These are phyloP conservation scores for Ceratobasidium papillatum DNA, from an alignment of 1,284 basidiomycete species.

Conservation along the genomic window DNA sequence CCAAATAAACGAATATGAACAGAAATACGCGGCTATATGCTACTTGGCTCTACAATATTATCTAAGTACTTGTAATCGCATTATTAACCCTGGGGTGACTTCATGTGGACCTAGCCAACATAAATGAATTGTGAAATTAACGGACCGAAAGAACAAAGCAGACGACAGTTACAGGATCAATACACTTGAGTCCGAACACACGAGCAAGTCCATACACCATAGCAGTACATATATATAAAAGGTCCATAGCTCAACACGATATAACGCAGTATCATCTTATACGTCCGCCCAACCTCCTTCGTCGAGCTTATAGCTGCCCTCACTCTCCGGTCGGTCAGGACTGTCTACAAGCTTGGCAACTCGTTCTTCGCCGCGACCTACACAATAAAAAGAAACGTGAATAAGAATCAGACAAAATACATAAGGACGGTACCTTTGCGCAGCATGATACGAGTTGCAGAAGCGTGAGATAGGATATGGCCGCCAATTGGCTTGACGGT, in stretches of 20 bases:
- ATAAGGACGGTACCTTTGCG: conserved; percentile 71
- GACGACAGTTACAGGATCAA: neutral
- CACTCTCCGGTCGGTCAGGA: conserved; percentile 90
- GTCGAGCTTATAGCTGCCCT: conserved; percentile 90
- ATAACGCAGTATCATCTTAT: conserved; percentile 48
- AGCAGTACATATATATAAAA: neutral
- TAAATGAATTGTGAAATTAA: no score
- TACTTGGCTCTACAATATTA: no score
- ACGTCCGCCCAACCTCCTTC: conserved; percentile 87
- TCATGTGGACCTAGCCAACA: no score
- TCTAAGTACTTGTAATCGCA: no score
- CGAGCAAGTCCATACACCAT: neutral
- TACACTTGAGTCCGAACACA: no score
- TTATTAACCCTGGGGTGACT: no score
- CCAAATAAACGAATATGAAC: no score
- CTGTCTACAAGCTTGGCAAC: conserved; percentile 95
- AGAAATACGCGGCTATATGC: no score
- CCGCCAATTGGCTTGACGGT: conserved; percentile 59
- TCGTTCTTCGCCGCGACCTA: conserved; percentile 91
- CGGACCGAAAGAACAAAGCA: no score
- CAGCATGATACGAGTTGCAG: conserved; percentile 82
- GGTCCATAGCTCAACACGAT: neutral
- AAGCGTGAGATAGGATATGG: conserved; percentile 87
- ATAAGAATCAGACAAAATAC: conserved; percentile 41
- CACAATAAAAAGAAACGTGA: conserved; percentile 47